Evolutionary conservation across 169 alveolate species (phyloP).

Genomic region (Plasmodium chabaudi): DNA sequence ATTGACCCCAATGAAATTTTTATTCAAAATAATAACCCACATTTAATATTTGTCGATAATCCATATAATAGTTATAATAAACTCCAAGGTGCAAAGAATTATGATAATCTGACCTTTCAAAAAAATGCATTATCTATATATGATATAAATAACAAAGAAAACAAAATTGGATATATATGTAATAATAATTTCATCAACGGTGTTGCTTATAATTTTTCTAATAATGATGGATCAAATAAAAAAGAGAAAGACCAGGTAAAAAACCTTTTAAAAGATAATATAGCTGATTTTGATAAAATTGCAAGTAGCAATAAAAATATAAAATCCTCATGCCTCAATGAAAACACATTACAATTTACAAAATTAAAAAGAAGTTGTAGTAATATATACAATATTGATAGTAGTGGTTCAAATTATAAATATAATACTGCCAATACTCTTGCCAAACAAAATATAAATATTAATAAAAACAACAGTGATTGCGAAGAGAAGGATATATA

Average conservation of each 20-base stretch:
- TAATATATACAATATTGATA: too few relatives aligned
- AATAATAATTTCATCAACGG: neutral
- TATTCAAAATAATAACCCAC: conserved; percentile 1
- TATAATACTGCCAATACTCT: too few relatives aligned
- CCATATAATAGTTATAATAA: neutral
- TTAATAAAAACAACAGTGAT: too few relatives aligned
- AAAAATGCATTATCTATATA: conserved; percentile 1
- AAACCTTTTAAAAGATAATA: conserved; percentile 8
- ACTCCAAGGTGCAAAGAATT: conserved; percentile 3
- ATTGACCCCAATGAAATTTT: conserved; percentile 13
- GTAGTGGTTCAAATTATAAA: too few relatives aligned
- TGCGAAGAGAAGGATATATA: too few relatives aligned
- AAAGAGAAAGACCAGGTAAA: conserved; percentile 19
- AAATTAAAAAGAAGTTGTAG: too few relatives aligned
- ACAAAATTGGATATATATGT: conserved; percentile 1
- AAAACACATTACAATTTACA: neutral
- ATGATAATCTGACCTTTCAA: conserved; percentile 5
- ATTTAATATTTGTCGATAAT: too few relatives aligned
- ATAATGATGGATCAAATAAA: conserved; percentile 16
- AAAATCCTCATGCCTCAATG: neutral
- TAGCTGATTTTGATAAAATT: conserved; percentile 20
- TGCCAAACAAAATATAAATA: too few relatives aligned
- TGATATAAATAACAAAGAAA: neutral
- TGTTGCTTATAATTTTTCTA: neutral
- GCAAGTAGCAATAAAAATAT: conserved; percentile 13